Percentiles rank a stretch among this genome's conserved stretches.
These are phyloP conservation scores for Schizosaccharomyces cryophilus DNA, from an alignment of 805 yeast genomes.

Conservation along the genomic window DNA sequence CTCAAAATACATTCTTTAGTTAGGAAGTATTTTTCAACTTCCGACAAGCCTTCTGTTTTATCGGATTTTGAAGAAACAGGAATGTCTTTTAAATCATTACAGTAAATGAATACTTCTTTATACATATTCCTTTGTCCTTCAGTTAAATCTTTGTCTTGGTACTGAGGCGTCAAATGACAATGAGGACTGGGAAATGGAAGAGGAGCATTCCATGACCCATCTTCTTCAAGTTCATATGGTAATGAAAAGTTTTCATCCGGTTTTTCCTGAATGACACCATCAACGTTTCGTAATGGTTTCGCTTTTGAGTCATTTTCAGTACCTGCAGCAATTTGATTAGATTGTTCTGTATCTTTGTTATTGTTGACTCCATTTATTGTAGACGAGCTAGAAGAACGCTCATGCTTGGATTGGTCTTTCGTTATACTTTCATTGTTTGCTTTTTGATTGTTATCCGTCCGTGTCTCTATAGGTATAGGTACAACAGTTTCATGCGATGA, in stretches of 20 bases:
- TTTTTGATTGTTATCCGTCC: neutral
- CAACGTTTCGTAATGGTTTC: too few relatives aligned
- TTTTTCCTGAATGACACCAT: neutral
- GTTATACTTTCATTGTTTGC: neutral
- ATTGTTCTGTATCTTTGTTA: too few relatives aligned
- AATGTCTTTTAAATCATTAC: conserved; percentile 25
- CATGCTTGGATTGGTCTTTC: neutral
- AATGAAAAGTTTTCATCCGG: neutral
- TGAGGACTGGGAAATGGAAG: neutral
- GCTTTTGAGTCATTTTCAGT: too few relatives aligned
- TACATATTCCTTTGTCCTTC: conserved; percentile 35
- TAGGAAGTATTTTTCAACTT: conserved; percentile 68
- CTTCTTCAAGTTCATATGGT: neutral
- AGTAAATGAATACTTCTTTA: conserved; percentile 34
- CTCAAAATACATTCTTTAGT: conserved; percentile 77
- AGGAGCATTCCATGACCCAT: neutral
- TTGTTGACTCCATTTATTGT: too few relatives aligned
- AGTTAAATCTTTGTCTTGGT: neutral
- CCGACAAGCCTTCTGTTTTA: conserved; percentile 17
- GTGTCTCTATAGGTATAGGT: neutral
- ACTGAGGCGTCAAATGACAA: neutral
- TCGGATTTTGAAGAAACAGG: conserved; percentile 20
- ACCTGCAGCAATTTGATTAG: too few relatives aligned
- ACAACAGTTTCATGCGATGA: neutral
- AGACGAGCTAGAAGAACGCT: too few relatives aligned